Evolutionary conservation across 2,329 filamentous ascomycete species (phyloP), one percentile per base, ranked within the genome.

Genomic region (Claviceps sp.): DNA sequence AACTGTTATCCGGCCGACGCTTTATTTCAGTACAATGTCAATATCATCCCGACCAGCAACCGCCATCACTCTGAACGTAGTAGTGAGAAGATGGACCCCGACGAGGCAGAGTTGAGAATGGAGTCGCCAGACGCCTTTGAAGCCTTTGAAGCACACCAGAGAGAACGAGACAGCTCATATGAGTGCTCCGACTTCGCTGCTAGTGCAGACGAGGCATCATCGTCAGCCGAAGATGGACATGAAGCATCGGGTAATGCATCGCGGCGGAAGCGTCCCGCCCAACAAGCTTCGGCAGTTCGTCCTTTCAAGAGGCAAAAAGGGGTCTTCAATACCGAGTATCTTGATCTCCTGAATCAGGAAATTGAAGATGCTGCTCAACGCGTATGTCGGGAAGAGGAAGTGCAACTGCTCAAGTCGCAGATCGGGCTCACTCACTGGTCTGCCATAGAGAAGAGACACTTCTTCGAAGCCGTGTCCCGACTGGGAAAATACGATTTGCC

Each of bases 351-450:
- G 34, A 83, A 86, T 56, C 65, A 70, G 22, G 76, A 79, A 30
- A 79, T 84, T 50, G 63, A 72, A n/a, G 76, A 82, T 57, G 74
- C 72, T 13, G 69, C 71, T 0, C 60, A 65, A 13, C 65, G 65
- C 18, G 63, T 67, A 53, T 62, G 67, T 14, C 56, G 67, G 11
- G 57, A 59, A 30, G 54, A 65, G 50, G 60, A 61, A 14, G 59
- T 61, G 2, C 54, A 66, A 16, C 61, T 74, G 52, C 60, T 67
- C 54, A 64, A 47, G 49, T 69, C 38, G 75, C 85, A 89, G 59
- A 69, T 89, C 49, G 89, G 89, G 22, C 72, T 80, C 26, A 81
- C 82, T 1, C 58, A 67, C 11, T 97, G 91, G 91, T 82, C 78
- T 0, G 55, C 75, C 0, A 59, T 69, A 1, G 90, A 96, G 61